Base-by-base conservation (phyloP, 441 rosid species). In the Kokia cookei region DNA sequence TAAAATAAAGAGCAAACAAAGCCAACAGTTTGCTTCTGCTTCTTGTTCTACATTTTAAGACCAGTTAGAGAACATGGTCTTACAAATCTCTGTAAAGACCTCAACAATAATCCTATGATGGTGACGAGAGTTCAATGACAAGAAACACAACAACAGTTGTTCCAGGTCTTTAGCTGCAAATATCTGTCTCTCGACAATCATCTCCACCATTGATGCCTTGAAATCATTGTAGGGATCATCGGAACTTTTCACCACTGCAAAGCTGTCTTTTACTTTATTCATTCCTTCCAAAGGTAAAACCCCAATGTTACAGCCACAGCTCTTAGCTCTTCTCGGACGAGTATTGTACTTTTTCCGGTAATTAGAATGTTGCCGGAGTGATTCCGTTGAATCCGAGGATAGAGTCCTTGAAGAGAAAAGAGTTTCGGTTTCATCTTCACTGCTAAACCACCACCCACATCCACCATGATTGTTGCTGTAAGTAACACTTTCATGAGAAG, bases 201-300 rank as follows among this genome's bases (percentile, higher is more conserved):
- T 95, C 86, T 95, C 99, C 83, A 91, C 89, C 98, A 93, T 93
- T 17, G 99, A 95, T 61, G 79, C 83, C 74, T 92, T 84, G 70
- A 95, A 95, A 81, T 95, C 98, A 45, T 83, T 87, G 62, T 85
- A 87, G 2, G 97, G 97, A 72, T 93, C 93, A 12, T 87, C 84
- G 0, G 98, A 93, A 64, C 87, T 86, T 89, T 95, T 93, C 89
- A 91, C 97, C 74, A 96, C 93, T 0, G 92, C 97, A 47, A 91
- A 85, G 83, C 99, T 93, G 73, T 84, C 96, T 54, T 83, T 86
- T 61, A 88, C 88, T 63, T 83, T 83, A 22, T 45, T 54, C 65
- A 12, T 43, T 35, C 82, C 85, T 14, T 60, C 77, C 60, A 78
- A 42, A 7, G 82, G 84, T 60, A 75, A 22, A 47, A 65, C 78